Conservation (phyloP, 2,329 filamentous ascomycete species). For the Fusarium chuoi region DNA sequence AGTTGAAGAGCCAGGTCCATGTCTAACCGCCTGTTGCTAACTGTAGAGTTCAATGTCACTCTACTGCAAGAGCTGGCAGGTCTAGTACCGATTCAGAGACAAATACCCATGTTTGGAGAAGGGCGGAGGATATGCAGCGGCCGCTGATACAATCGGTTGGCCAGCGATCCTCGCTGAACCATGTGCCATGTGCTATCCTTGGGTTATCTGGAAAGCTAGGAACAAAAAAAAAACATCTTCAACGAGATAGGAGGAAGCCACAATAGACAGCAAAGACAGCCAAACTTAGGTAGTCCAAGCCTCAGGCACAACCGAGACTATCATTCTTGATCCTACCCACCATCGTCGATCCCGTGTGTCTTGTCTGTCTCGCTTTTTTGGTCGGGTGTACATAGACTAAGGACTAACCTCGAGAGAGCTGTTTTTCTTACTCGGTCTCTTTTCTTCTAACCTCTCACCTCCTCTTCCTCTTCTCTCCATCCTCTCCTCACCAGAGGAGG, state of each 20-base stretch:
- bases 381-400: constrained; percentile 1
- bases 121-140: constrained; percentile 29
- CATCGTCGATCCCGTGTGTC: constrained; percentile 38
- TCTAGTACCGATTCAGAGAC: constrained; percentile 22
- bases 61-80: constrained; percentile 23
- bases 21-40: constrained; percentile 23
- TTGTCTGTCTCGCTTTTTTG: constrained; percentile 26
- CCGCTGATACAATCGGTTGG: constrained; percentile 31
- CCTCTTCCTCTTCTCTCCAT: constrained; percentile 7
- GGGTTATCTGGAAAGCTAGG: constrained; percentile 10
- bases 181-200: constrained; percentile 25
- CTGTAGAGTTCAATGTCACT: constrained; percentile 33
- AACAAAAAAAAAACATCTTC: constrained; percentile 4
- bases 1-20: constrained; percentile 28
- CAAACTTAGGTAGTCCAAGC: constrained; percentile 25
- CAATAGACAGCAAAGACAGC: constrained; percentile 4
- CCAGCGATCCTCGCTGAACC: constrained; percentile 14
- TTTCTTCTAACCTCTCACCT: constrained; percentile 15
- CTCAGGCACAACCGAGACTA: constrained; percentile 39
- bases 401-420: constrained; percentile 10
- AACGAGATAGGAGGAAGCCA: constrained; percentile 15
- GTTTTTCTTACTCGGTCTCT: constrained; percentile 23
- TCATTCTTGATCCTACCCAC: constrained; percentile 41
- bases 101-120: constrained; percentile 20
- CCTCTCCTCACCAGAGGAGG: constrained; percentile 16